Base-by-base conservation (phyloP, 78 protist species). In the Creolimax fragrantissima region DNA sequence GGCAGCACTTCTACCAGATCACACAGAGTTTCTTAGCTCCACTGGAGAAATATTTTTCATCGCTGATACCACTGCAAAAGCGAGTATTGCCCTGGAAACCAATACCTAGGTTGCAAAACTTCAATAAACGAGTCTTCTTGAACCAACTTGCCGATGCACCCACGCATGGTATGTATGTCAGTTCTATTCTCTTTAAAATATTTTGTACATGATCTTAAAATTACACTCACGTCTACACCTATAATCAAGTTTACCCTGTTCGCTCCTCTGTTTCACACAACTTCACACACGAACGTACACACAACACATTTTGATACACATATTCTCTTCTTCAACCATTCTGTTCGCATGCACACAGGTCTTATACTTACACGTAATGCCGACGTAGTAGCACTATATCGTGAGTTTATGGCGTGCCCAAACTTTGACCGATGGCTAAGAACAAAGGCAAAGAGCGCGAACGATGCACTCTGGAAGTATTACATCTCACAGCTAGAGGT, bases 21-120 rank as follows among this genome's bases (percentile, higher is more conserved):
- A 93, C 95, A 44, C 42, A 84, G 36, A 92, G 41, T 44, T 95
- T 95, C 58, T 39, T 95, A 66, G 92, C 90, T 5, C 96, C 96
- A 67, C 86, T 95, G 2, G 96, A 95, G 91, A 74, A 94, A 39
- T 93, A 95, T 83, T 93, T 93, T 74, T 91, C 95, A 5, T 74
- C 93, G 7, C 92, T 95, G 37, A 35, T 95, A 47, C 96, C 96
- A 58, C 11, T 89, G 3, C 42, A 45, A 4, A 7, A 6, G 5
- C 5, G 24, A 17, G 36, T 58, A 3, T 44, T 45, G 41, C 43
- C 92, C 6, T 89, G 42, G 85, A 42, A 17, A 24, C 36, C 81
- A 3, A 17, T 36, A 35, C 84, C 92, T 2, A 3, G 36, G 3
- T 4, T 24, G 2, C 3, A 4, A 4, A 43, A 17, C 36, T 88